Percentiles rank a stretch among this genome's conserved stretches.
phyloP scores from a whole-genome alignment of 495 filamentous ascomycete species.

The Penicillium soppii region DNA sequence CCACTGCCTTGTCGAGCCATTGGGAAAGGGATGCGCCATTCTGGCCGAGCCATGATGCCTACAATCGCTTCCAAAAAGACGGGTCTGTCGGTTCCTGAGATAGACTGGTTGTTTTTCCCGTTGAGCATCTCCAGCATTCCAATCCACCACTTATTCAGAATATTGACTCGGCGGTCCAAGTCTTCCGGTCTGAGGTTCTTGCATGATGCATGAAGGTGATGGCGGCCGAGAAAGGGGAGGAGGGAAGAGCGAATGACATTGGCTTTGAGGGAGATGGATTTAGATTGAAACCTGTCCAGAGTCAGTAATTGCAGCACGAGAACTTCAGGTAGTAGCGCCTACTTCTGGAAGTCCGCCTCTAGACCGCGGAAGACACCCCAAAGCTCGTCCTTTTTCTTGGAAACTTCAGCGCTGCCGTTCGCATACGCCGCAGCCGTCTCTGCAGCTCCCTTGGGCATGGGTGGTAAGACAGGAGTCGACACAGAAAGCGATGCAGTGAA shows the following conservation, averaged over 20 bases:
- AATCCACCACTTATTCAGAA: constrained; percentile 95
- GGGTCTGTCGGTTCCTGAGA: constrained; percentile 77
- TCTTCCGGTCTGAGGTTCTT: constrained; percentile 73
- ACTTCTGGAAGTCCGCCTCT: constrained; percentile 82
- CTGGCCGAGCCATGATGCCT: constrained; percentile 86
- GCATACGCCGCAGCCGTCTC: constrained; percentile 33
- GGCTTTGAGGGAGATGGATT: constrained; percentile 74
- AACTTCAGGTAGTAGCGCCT: constrained; percentile 15
- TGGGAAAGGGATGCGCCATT: constrained; percentile 78
- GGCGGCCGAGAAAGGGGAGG: constrained; percentile 77
- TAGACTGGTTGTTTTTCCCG: constrained; percentile 65
- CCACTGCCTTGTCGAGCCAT: constrained; percentile 32
- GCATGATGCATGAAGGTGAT: constrained; percentile 69
- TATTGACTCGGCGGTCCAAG: constrained; percentile 76
- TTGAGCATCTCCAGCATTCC: constrained; percentile 85
- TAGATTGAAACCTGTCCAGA: constrained; percentile 65
- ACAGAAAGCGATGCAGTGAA: constrained; percentile 48
- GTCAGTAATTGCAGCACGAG: constrained; percentile 12
- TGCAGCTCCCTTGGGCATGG: constrained; percentile 45
- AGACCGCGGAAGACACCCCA: constrained; percentile 81
- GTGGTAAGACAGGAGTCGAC: constrained; percentile 48
- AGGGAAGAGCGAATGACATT: constrained; percentile 75
- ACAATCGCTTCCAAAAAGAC: constrained; percentile 78
- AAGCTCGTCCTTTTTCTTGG: constrained; percentile 76
- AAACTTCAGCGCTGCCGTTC: constrained; percentile 40